Conservation (phyloP, 1,284 basidiomycete genomes). For the Puccinia triticina region DNA sequence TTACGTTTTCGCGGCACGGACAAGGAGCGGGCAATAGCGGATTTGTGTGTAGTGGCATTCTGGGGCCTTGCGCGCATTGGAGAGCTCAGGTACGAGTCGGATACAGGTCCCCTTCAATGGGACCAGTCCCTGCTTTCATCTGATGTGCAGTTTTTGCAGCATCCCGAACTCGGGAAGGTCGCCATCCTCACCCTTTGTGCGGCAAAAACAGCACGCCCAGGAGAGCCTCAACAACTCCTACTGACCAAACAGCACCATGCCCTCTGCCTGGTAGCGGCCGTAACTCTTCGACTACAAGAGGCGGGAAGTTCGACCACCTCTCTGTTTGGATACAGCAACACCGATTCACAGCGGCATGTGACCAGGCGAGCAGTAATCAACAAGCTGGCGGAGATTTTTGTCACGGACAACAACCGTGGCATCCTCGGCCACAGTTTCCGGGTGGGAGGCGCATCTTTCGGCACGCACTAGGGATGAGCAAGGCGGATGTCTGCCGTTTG, state of each 20-base stretch:
- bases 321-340: no score
- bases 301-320: no score
- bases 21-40: background rate
- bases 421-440: background rate
- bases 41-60: background rate
- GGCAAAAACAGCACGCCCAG: background rate
- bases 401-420: background rate
- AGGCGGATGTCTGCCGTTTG: background rate
- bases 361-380: no score
- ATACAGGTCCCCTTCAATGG: background rate
- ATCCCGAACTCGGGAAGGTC: background rate
- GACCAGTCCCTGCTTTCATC: background rate
- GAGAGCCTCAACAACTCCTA: background rate
- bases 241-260: no score
- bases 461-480: background rate
- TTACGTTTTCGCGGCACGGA: background rate
- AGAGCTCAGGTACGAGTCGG: background rate
- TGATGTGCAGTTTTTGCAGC: background rate
- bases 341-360: no score
- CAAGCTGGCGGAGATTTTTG: no score
- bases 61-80: background rate
- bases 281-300: no score
- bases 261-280: background rate
- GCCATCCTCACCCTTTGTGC: background rate
- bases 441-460: background rate